phyloP scores from a whole-genome alignment of 148 eudicot species.

The Silene latifolia region DNA sequence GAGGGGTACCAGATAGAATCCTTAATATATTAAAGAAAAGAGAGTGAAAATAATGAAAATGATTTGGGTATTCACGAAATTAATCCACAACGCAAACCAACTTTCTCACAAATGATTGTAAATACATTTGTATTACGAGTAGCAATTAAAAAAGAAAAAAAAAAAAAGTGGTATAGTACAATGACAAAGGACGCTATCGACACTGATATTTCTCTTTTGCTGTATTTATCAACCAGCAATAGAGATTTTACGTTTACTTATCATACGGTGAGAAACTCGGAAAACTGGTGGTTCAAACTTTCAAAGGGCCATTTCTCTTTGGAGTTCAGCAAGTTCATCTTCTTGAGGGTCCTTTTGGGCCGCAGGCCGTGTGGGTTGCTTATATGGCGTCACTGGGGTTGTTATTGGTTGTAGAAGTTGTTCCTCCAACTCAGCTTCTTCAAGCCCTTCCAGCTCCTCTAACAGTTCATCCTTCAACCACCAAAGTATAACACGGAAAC shows the following conservation, averaged over 20 bases:
- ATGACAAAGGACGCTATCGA: slow-evolving; percentile 22
- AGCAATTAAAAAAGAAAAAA: no score
- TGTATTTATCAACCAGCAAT: slow-evolving; percentile 2
- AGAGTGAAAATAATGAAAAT: no score
- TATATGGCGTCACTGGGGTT: slow-evolving; percentile 35
- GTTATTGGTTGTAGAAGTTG: slow-evolving; percentile 57
- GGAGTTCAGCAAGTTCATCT: slow-evolving; percentile 66
- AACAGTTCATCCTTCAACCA: slow-evolving; percentile 56
- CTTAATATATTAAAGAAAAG: no score
- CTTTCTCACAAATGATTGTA: not conserved
- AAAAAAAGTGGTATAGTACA: not conserved
- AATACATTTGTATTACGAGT: not conserved
- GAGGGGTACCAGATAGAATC: no score
- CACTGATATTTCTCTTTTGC: slow-evolving; percentile 10
- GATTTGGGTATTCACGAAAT: no score
- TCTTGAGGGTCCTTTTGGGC: slow-evolving; percentile 49
- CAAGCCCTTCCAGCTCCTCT: slow-evolving; percentile 70
- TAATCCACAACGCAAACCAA: not conserved
- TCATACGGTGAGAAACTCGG: not conserved
- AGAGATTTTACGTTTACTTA: not conserved
- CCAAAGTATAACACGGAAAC: not conserved
- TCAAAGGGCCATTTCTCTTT: slow-evolving; percentile 56
- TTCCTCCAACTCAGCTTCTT: slow-evolving; percentile 64
- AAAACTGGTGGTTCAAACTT: slow-evolving; percentile 6
- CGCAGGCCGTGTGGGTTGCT: slow-evolving; percentile 34